Evolutionary conservation across 2,329 filamentous ascomycete species (phyloP).

Genomic region (Aureobasidium namibiae): DNA sequence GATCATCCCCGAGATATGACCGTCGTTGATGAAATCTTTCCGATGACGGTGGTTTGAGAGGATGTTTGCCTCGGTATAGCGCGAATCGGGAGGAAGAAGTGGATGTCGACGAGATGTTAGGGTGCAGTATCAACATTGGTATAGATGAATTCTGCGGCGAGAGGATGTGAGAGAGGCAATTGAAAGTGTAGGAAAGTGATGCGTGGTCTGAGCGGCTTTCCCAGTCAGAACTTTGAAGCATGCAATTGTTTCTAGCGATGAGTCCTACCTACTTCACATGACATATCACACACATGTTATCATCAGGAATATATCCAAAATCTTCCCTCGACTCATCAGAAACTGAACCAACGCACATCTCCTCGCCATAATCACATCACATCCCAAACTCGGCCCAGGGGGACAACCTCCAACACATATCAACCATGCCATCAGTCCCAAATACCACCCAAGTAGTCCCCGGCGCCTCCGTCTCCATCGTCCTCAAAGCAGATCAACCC

Average conservation of each 20-base stretch:
- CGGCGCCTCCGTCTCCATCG: slow-evolving; percentile 60
- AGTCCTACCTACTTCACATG: neutral
- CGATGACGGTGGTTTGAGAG: no score
- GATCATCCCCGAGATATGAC: slow-evolving; percentile 7
- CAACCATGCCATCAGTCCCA: slow-evolving; percentile 22
- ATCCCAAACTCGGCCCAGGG: no score
- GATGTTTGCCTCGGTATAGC: neutral
- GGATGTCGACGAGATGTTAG: neutral
- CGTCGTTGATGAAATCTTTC: neutral
- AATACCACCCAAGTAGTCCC: slow-evolving; percentile 42
- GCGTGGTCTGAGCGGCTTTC: neutral
- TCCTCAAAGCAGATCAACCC: slow-evolving; percentile 68
- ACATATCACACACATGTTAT: neutral
- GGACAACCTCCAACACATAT: no score
- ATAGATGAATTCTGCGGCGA: neutral
- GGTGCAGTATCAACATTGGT: neutral
- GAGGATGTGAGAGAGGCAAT: neutral
- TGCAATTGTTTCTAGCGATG: neutral
- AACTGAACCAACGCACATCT: neutral
- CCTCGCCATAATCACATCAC: neutral
- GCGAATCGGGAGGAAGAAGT: neutral
- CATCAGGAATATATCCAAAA: neutral
- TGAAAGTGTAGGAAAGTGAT: neutral
- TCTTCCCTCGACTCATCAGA: neutral
- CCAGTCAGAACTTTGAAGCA: neutral